Base-by-base conservation (phyloP, 306 rosid genomes). In the Aeschynomene evenia region DNA sequence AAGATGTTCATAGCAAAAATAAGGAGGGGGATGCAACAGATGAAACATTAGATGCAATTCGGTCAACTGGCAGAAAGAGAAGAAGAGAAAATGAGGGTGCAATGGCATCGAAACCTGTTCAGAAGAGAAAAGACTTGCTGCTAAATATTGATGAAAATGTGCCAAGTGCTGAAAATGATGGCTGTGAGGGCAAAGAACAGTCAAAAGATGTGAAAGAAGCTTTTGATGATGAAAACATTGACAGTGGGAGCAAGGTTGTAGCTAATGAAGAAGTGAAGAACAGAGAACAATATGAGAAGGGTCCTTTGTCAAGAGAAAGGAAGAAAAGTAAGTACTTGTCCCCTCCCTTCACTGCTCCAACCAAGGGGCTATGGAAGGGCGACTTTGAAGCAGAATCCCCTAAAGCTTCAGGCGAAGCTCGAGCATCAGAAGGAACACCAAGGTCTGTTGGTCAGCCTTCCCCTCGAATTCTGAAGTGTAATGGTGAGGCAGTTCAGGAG, bases 321-420 rank as follows among this genome's bases (percentile, higher is more conserved):
- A 91, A 82, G 88, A 89, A 64, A 75, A 91, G 97, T 79, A 89
- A 84, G 85, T 91, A 91, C 81, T 77, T 91, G 80, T 91, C 90
- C 31, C 94, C 96, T 64, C 97, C 97, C 29, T 91, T 89, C 86
- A 89, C 86, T 28, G 72, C 60, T 72, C 23, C 84, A 53, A 46
- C n/a, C 56, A 36, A 36, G 53, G 80, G 57, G 31, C 78, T 78
- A 51, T 67, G 21, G 79, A 85, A 78, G 78, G 73, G 18, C 39
- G 71, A 62, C 28, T 15, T 9, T 5, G 84, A 78, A 66, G 18
- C 33, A 16, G 79, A 81, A 52, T 74, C 77, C 18, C 28, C 9
- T 24, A 19, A 74, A 46, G 64, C 43, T 61, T 39, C 82, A 16
- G 29, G 66, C 16, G 77, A 76, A 36, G 72, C 66, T 63, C 61